Conservation (phyloP, 148 eudicot genomes). For the Camellia granthamiana region DNA sequence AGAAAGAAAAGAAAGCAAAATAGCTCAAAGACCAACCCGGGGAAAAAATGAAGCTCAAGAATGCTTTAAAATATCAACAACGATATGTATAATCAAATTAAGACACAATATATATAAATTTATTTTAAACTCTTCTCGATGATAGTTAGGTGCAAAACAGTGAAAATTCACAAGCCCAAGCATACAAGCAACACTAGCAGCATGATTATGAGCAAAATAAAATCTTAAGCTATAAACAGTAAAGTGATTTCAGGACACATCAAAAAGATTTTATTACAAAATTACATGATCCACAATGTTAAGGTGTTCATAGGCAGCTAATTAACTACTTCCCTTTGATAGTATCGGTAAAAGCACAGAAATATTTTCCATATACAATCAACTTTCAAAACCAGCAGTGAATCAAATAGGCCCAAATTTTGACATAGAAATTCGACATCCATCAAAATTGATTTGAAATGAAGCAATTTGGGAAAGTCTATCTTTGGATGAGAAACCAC, state of each 20-base stretch:
- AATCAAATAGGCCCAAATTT: not conserved
- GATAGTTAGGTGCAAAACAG: not conserved
- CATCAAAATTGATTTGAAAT: not conserved
- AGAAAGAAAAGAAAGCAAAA: not conserved
- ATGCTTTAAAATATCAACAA: too few species aligned
- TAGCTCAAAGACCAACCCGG: not conserved
- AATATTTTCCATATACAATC: not conserved
- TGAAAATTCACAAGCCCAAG: not conserved
- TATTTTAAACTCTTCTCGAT: too few species aligned
- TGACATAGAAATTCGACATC: not conserved
- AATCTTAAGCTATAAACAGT: not conserved
- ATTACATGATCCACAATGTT: not conserved
- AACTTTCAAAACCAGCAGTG: not conserved
- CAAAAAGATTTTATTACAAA: not conserved
- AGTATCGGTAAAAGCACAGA: not conserved
- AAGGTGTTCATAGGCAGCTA: not conserved
- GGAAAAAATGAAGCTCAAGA: too few species aligned
- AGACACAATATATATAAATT: too few species aligned
- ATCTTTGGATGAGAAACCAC: not conserved
- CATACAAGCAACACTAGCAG: not conserved
- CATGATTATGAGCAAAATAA: not conserved
- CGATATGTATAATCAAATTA: not conserved
- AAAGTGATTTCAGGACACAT: not conserved
- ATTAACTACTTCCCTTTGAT: not conserved
- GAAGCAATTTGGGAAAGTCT: too few species aligned